phyloP scores from a whole-genome alignment of 768 basidiomycete species.

The Xerocomellus intermedius region DNA sequence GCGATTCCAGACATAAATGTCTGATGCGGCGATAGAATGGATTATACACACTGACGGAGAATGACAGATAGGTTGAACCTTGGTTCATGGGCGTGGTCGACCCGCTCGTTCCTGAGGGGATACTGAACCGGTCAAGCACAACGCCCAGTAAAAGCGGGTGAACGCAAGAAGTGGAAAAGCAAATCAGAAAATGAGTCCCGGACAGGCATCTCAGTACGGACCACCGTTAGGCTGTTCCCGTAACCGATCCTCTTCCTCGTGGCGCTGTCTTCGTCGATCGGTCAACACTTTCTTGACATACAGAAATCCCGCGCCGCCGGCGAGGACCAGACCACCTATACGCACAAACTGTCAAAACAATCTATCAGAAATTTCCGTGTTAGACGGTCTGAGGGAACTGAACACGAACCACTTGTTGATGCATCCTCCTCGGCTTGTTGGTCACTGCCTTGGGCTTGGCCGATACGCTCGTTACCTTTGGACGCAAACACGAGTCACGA shows the following conservation, averaged over 20 bases:
- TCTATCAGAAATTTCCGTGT: neutral
- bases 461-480: constrained; percentile 1
- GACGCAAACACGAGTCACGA: neutral
- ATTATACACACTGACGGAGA: neutral
- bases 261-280: constrained; percentile 24
- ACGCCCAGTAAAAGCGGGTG: neutral
- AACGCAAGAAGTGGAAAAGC: neutral
- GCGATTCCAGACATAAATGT: neutral
- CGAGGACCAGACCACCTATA: constrained; percentile 28
- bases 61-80: neutral
- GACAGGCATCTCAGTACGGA: neutral
- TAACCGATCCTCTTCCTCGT: constrained; percentile 18
- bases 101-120: constrained; percentile 5
- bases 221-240: constrained; percentile 8
- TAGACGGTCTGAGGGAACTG: neutral
- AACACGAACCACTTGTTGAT: constrained; percentile 19
- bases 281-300: constrained; percentile 31
- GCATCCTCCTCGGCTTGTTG: constrained; percentile 10
- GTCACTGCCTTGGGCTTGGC: neutral
- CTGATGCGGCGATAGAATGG: neutral
- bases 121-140: neutral
- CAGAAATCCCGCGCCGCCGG: constrained; percentile 30
- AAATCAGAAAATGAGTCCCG: constrained; percentile 11
- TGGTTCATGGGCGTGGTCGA: constrained; percentile 6
- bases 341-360: constrained; percentile 18